Conservation (phyloP, 2,329 filamentous ascomycete species). For the Fusarium sublunatum region DNA sequence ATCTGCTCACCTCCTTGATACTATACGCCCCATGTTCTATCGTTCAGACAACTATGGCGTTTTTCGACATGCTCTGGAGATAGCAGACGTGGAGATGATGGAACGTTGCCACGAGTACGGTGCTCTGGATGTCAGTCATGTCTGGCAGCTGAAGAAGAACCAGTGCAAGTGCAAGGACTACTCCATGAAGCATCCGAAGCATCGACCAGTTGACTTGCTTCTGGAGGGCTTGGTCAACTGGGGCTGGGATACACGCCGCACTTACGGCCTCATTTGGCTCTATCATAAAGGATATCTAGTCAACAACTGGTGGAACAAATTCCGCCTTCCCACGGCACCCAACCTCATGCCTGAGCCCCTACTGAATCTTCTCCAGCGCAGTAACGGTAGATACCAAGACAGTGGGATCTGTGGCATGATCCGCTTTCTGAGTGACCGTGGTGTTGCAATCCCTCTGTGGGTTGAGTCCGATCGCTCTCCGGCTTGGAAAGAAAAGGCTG, state of each 20-base stretch:
- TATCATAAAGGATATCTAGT: background rate
- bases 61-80: background rate
- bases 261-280: background rate
- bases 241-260: background rate
- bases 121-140: background rate
- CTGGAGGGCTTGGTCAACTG: background rate
- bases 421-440: background rate
- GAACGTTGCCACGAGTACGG: background rate
- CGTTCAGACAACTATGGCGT: background rate
- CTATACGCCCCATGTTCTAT: background rate
- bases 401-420: background rate
- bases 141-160: background rate
- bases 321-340: background rate
- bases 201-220: background rate
- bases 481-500: background rate
- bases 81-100: background rate
- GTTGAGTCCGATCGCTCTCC: background rate
- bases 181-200: background rate
- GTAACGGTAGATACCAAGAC: background rate
- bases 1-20: background rate
- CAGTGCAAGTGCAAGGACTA: background rate
- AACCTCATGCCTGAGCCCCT: background rate
- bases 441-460: background rate
- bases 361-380: background rate
- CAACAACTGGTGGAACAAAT: background rate